Evolutionary conservation across 1,284 basidiomycete genomes (phyloP), one percentile per base, ranked within the genome.

Genomic region (Trametes hirsuta): DNA sequence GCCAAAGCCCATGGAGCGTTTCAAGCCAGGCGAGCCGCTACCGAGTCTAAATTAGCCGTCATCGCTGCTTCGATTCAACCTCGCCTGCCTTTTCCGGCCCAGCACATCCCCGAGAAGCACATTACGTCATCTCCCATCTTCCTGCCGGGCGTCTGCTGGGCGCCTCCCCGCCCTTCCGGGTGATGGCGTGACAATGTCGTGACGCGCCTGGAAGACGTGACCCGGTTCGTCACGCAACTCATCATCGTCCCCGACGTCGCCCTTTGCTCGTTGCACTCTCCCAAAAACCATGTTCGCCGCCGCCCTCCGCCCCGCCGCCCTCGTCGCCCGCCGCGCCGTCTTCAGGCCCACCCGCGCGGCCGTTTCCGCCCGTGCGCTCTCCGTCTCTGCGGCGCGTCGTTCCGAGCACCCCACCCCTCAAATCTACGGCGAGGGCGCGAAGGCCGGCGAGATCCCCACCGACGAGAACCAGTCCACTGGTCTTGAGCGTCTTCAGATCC

Each of bases 391-490:
- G 40, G 76, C 80, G 52, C 77, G 79, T 50, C 75, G 76, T 56
- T 85, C 85, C 18, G 75, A 67, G 83, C 84, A 83, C 45, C 79
- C 84, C 18, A 81, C 86, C 55, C 90, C 92, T 58, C 78, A 87
- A 64, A 78, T 94, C 66, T 89, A 83, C 68, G 94, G 94, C 67
- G 69, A 82, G 68, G 86, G 94, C 72, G 85, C 84, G 69, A 88
- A 93, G 76, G 58, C 85, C 12, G 94, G 94, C 66, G 82, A 88
- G 70, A 85, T 94, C 63, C 88, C 94, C 60, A 92, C 90, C 63
- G 91, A 94, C 78, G 83, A 91, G 72, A 83, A 93, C 69, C 97
- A 99, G 80, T 86, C 96, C 34, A 99, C 97, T 67, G 96, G 97
- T 88, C 83, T 98, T 62, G 96, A 98, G 79, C 93, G 97, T 77